A percentile compares a stretch with the other conserved stretches of the same genome.
These are phyloP conservation scores for Alloascoidea africana DNA, from an alignment of 805 yeast genomes.

Conservation along the genomic window DNA sequence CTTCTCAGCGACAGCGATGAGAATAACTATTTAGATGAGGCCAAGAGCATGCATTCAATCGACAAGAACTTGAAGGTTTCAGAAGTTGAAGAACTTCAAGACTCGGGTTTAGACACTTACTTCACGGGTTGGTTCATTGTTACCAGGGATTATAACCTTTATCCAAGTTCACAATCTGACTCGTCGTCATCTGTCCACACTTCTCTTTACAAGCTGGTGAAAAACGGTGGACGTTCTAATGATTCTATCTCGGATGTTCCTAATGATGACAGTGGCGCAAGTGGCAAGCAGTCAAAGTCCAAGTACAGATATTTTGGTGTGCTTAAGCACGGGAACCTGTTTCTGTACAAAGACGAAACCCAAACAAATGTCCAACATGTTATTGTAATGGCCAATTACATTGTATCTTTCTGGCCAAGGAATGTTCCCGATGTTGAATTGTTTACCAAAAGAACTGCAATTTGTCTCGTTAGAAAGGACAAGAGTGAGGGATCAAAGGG, in stretches of 20 bases:
- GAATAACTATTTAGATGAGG: too few relatives aligned
- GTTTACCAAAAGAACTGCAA: constrained; percentile 67
- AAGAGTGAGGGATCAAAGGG: constrained; percentile 10
- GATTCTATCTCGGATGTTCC: constrained; percentile 4
- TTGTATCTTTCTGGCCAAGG: constrained; percentile 81
- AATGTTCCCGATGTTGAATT: constrained; percentile 56
- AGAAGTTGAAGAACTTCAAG: not conserved
- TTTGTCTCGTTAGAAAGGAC: constrained; percentile 47
- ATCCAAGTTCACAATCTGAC: constrained; percentile 17
- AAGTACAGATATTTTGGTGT: constrained; percentile 21
- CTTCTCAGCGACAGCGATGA: too few relatives aligned
- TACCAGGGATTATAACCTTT: constrained; percentile 58
- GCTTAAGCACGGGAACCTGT: constrained; percentile 75
- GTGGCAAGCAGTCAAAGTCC: constrained; percentile 4
- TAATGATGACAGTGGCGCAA: constrained; percentile 4
- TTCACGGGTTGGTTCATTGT: constrained; percentile 69
- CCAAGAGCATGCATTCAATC: not conserved
- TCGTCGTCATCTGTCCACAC: constrained; percentile 35
- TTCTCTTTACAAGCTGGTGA: constrained; percentile 42
- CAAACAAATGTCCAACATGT: constrained; percentile 61
- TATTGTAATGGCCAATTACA: constrained; percentile 53
- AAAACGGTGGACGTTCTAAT: too few relatives aligned
- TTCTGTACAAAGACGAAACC: constrained; percentile 62
- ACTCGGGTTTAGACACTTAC: constrained; percentile 9
- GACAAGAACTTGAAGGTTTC: not conserved